Base-by-base conservation (phyloP, 768 basidiomycete species). In the Suillus paluster region DNA sequence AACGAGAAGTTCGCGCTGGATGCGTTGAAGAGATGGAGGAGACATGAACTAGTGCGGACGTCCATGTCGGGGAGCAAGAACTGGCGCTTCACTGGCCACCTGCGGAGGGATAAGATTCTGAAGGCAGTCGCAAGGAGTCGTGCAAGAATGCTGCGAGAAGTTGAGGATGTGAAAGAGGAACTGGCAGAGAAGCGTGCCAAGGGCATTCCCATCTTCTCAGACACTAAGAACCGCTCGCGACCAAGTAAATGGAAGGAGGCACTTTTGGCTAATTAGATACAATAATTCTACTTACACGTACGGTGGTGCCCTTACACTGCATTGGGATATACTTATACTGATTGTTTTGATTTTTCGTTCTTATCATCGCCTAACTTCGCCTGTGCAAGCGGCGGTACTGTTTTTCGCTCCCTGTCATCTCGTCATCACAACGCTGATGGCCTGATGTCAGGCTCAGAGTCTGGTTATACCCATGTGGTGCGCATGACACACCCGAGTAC, bases 1-100 rank as follows among this genome's bases (percentile, higher is more conserved):
- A 86, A 92, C 69, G 77, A 84, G 17, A 79, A 83, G 61, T 92
- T 92, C 73, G 76, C 69, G 14, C 62, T 74, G 41, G 64, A 69
- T 46, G 74, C 69, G 72, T 85, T 66, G 73, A 80, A 67, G 56
- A 76, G 61, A 42, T 68, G 66, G 64, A 74, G 66, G 60, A 77
- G 69, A 39, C 69, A 63, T 42, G 75, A 78, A 46, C 61, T 79
- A 54, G 62, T 80, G 52, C 72, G 75, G 59, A 58, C 73, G 67
- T 75, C 75, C 53, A 76, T 75, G 70, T 74, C 73, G 55, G 76
- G 67, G 21, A 73, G 75, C 64, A 73, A 72, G 49, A 44, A 41
- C 1, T 82, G 80, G 79, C 71, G 71, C 0, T 76, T 81, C 68
- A 73, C 78, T 3, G 75, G 78, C 17, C 76, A 75, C 36, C 70